These are phyloP conservation scores for Pichia sp. DNA, from an alignment of 1,139 yeast genomes.

Conservation along the genomic window DNA sequence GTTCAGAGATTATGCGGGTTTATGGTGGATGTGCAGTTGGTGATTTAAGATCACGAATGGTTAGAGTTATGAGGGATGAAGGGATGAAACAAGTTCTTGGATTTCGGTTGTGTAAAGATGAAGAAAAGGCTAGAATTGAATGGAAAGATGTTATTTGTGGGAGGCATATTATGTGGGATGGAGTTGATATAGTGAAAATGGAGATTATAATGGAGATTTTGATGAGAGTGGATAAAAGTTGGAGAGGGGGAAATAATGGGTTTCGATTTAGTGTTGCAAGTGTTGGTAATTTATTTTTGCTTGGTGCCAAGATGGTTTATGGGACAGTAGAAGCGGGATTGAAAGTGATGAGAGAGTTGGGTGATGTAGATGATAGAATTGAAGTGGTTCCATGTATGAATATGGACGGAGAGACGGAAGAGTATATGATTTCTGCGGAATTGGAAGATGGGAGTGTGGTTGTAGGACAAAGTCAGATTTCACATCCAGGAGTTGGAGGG, in stretches of 20 bases:
- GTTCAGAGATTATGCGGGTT: constrained; percentile 83
- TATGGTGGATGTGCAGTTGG: constrained; percentile 96
- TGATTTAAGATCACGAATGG: constrained; percentile 77
- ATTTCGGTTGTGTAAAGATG: constrained; percentile 44
- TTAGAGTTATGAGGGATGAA: constrained; percentile 57
- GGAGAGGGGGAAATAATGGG: neutral
- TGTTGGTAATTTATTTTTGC: constrained; percentile 75
- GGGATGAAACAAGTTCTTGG: constrained; percentile 47
- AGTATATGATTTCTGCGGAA: constrained; percentile 79
- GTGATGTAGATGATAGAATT: constrained; percentile 51
- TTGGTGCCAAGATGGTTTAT: constrained; percentile 75
- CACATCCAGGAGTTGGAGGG: constrained; percentile 52
- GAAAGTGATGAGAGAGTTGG: constrained; percentile 65
- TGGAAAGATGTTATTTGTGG: constrained; percentile 84
- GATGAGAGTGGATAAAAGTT: neutral
- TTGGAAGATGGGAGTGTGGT: constrained; percentile 65
- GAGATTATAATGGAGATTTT: constrained; percentile 48
- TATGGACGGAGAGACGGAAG: constrained; percentile 75
- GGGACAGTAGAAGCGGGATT: constrained; percentile 83
- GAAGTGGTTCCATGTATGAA: too few relatives aligned
- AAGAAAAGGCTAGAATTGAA: constrained; percentile 34
- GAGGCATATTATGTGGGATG: constrained; percentile 61
- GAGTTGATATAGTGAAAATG: constrained; percentile 54
- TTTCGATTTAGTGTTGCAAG: constrained; percentile 52
- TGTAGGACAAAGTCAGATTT: constrained; percentile 92